Base-by-base conservation (phyloP, 495 filamentous ascomycete genomes). In the Acidiella bohemica region DNA sequence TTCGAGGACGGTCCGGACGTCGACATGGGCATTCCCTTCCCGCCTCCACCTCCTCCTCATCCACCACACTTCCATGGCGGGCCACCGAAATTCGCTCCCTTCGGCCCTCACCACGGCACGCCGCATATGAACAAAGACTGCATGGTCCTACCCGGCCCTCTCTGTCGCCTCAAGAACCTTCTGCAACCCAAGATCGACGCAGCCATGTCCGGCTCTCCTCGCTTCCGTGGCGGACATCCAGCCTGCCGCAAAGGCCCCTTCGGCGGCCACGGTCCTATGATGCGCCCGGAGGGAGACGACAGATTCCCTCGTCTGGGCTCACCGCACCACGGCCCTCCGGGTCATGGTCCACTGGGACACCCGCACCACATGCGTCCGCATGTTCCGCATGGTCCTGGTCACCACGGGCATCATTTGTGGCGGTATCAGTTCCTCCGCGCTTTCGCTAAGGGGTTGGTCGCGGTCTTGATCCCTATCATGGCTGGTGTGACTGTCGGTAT, bases 401-500 rank as follows among this genome's bases (percentile, higher is more conserved):
- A 36, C 29, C 29, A 12, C 9, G 28, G 37, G 10, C n/a, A 27
- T 13, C 20, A 13, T 25, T 29, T 25, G 14, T 30, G 18, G 18
- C 13, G 23, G 11, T 25, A 17, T n/a, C 32, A 37, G 32, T 31
- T 42, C 19, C 33, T 43, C 4, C 38, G 21, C 20, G 16, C 27
- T 20, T 42, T 49, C 41, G 28, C 31, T 22, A 43, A 36, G 22
- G 41, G 26, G 10, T 6, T 49, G n/a, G 26, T 44, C 1, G 42
- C 47, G 9, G 29, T 46, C 5, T 24, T 50, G 6, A 46, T 50
- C 28, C 47, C 47, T 5, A 37, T 50, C 18, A 29, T 46, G 29
- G 42, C 47, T 7, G 47, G 47, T 11, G 46, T 50, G 19, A 16
- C 31, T 5, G 42, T 44, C 5, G 47, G 47, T 23, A 39, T 50